Evolutionary conservation across 1,284 basidiomycete genomes (phyloP).

Genomic region (Cryptococcus sp.): DNA sequence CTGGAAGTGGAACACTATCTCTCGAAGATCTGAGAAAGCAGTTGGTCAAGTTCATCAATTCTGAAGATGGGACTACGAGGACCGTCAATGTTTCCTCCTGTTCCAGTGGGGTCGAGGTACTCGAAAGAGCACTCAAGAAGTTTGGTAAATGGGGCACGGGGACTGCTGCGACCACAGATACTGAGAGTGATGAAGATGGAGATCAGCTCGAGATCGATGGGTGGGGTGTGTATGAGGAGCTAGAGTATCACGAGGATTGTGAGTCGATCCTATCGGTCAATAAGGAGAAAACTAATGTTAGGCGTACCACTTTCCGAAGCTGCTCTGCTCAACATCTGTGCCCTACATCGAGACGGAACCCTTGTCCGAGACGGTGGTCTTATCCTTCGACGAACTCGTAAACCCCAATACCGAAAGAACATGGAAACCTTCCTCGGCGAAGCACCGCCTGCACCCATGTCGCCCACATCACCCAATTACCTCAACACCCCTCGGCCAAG

Average conservation of each 20-base stretch:
- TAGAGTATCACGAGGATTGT: constrained; percentile 59
- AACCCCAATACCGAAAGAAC: constrained; percentile 53
- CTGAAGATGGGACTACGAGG: constrained; percentile 67
- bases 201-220: constrained; percentile 70
- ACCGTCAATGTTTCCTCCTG: constrained; percentile 77
- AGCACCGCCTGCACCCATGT: constrained; percentile 48
- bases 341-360: constrained; percentile 67
- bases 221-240: constrained; percentile 75
- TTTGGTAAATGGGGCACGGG: constrained; percentile 64
- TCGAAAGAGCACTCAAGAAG: constrained; percentile 82
- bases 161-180: constrained; percentile 31
- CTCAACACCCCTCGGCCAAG: constrained; percentile 27
- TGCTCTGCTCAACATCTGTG: constrained; percentile 79
- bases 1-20: constrained; percentile 49
- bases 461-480: constrained; percentile 51
- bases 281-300: constrained; percentile 3
- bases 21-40: constrained; percentile 73
- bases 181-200: constrained; percentile 52
- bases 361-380: constrained; percentile 69
- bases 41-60: constrained; percentile 77
- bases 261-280: constrained; percentile 20
- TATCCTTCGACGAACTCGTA: constrained; percentile 57
- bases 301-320: constrained; percentile 69
- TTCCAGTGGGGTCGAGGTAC: constrained; percentile 71
- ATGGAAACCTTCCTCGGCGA: constrained; percentile 61